phyloP scores from a whole-genome alignment of 257 asterid genomes.

The Solanum arcanum region DNA sequence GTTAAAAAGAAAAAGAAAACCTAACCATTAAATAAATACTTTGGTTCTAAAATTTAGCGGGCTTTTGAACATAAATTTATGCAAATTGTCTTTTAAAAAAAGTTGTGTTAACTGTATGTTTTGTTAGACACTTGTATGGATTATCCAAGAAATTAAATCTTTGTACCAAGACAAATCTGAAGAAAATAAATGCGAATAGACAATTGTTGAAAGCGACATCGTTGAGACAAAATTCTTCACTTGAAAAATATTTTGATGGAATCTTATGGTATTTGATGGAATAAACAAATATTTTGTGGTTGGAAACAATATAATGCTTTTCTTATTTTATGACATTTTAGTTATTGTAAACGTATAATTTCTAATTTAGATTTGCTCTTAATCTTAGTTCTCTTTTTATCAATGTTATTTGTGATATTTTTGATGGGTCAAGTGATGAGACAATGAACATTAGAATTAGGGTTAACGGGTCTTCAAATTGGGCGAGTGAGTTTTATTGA shows the following conservation, averaged over 20 bases:
- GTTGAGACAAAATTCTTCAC: background rate
- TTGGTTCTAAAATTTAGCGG: background rate
- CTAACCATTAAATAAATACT: background rate
- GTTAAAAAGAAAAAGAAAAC: background rate
- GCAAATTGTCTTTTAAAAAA: background rate
- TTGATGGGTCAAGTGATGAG: no score
- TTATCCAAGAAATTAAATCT: background rate
- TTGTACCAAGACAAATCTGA: background rate
- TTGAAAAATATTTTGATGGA: background rate
- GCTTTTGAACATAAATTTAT: background rate
- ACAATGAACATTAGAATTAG: no score
- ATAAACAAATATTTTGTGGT: background rate
- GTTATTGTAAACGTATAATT: background rate
- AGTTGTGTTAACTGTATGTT: background rate
- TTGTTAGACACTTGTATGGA: background rate
- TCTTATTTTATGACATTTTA: background rate
- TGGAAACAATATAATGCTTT: background rate
- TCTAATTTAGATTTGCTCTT: background rate
- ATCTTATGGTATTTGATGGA: background rate
- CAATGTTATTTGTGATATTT: no score
- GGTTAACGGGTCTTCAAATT: no score
- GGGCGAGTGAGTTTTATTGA: no score
- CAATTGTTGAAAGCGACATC: background rate
- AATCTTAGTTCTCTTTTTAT: no score
- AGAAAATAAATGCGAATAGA: background rate